A percentile compares a stretch with the other conserved stretches of the same genome.
Conservation (phyloP, 2,329 filamentous ascomycete species). For the Albifimbria verrucaria region DNA sequence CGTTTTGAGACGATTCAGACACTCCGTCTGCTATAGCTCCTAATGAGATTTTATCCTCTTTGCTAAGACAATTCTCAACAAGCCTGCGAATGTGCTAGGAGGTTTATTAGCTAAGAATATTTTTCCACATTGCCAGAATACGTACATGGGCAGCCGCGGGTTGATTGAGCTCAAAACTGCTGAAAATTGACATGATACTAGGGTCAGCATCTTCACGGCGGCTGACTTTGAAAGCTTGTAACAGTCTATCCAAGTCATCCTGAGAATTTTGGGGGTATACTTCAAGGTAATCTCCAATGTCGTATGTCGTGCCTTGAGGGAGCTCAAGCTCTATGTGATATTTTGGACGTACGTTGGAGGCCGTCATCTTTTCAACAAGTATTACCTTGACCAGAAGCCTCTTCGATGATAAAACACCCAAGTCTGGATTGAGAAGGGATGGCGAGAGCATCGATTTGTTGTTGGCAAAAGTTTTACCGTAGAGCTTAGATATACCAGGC, state of each 20-base stretch:
- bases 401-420: background rate
- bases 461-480: background rate
- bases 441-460: background rate
- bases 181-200: background rate
- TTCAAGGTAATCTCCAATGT: background rate
- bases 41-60: background rate
- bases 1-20: background rate
- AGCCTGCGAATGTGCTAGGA: background rate
- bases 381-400: background rate
- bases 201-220: background rate
- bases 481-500: conserved; percentile 23
- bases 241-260: background rate
- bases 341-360: background rate
- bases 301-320: background rate
- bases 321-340: background rate
- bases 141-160: background rate
- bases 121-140: background rate
- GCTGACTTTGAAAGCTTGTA: background rate
- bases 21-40: background rate
- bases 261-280: background rate
- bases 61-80: background rate
- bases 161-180: background rate
- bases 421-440: background rate
- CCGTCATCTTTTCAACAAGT: background rate
- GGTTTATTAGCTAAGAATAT: background rate